A percentile compares a stretch with the other conserved stretches of the same genome.
These are phyloP conservation scores for Rhizophagus clarus DNA, from an alignment of 192 early-diverging fungal genomes.

Conservation along the genomic window DNA sequence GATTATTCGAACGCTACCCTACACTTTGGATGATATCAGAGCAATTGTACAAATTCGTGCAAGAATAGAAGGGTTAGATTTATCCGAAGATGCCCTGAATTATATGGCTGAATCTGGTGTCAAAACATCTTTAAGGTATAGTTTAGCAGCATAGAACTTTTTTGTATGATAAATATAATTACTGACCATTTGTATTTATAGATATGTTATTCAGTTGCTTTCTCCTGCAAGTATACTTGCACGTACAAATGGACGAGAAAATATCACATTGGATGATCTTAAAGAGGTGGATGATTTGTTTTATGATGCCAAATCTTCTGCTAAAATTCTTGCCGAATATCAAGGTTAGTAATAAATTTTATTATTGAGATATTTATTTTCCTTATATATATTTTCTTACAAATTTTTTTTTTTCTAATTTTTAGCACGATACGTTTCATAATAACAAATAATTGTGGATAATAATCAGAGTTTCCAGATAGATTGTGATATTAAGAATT, in stretches of 20 bases:
- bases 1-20: slow-evolving; percentile 94
- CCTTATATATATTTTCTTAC: neutral
- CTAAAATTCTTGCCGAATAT: slow-evolving; percentile 64
- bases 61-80: slow-evolving; percentile 82
- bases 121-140: slow-evolving; percentile 82
- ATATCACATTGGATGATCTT: slow-evolving; percentile 83
- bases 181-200: slow-evolving; percentile 34
- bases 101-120: slow-evolving; percentile 83
- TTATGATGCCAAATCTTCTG: slow-evolving; percentile 83
- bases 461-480: no score
- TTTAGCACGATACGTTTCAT: slow-evolving; percentile 4
- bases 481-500: no score
- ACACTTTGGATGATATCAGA: slow-evolving; percentile 87
- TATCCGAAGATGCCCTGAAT: slow-evolving; percentile 78
- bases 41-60: slow-evolving; percentile 92
- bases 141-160: neutral
- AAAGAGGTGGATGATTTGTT: slow-evolving; percentile 87
- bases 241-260: slow-evolving; percentile 80
- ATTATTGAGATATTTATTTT: neutral
- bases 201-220: slow-evolving; percentile 93
- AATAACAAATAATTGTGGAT: neutral
- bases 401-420: neutral
- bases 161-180: neutral
- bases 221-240: slow-evolving; percentile 89
- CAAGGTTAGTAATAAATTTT: neutral